Evolutionary conservation across 139 green algal genomes (phyloP).

Genomic region (Volvox reticuliferus): DNA sequence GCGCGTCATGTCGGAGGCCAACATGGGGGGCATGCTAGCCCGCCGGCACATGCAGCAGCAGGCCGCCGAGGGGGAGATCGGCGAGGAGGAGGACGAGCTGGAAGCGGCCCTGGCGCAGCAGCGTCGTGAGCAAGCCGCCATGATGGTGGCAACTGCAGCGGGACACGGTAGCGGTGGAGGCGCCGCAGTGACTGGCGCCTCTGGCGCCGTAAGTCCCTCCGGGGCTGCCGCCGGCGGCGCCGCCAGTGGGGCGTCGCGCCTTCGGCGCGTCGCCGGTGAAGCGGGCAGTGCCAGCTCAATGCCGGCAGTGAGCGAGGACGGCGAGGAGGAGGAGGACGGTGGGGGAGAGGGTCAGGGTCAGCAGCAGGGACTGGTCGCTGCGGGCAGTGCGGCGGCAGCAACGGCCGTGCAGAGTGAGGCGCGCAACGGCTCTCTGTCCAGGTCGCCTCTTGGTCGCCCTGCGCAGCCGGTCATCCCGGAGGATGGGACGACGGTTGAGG

Average conservation of each 20-base stretch:
- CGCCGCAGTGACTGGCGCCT: background rate
- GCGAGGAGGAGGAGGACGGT: constrained; percentile 45
- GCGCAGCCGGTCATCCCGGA: constrained; percentile 8
- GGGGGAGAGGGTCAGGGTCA: background rate
- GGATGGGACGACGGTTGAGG: background rate
- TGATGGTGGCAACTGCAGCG: constrained; percentile 29
- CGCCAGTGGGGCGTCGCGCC: background rate
- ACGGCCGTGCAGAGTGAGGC: background rate
- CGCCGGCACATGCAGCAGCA: constrained; percentile 30
- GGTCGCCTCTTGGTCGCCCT: constrained; percentile 25
- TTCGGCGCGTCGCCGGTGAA: constrained; percentile 19
- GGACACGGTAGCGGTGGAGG: background rate
- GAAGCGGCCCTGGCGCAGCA: constrained; percentile 59
- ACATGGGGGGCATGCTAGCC: constrained; percentile 44
- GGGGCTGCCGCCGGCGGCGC: background rate
- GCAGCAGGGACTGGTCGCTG: no score
- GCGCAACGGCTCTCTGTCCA: background rate
- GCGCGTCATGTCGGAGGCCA: constrained; percentile 60
- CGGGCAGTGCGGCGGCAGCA: background rate
- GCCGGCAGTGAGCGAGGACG: constrained; percentile 46
- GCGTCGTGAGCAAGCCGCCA: constrained; percentile 43
- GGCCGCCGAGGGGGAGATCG: constrained; percentile 12
- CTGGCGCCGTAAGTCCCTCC: background rate
- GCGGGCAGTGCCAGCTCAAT: constrained; percentile 8
- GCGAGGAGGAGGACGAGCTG: constrained; percentile 62